Percentiles rank a stretch among this genome's conserved stretches.
Conservation (phyloP, 176 grass and related monocot species). For the Alloteropsis semialata region DNA sequence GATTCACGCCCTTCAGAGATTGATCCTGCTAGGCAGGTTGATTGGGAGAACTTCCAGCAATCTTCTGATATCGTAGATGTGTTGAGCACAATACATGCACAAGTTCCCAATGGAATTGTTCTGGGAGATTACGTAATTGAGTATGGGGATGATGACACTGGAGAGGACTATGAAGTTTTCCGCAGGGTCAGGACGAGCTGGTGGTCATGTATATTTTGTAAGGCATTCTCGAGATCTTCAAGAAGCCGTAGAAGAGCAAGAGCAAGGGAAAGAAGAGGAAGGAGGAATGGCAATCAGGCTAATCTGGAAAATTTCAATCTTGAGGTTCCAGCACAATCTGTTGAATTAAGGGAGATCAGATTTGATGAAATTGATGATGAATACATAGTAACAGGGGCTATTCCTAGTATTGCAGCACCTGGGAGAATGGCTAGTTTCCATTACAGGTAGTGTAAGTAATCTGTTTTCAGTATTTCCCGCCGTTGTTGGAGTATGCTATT, state of each 20-base stretch:
- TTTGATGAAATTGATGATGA: slow-evolving; percentile 90
- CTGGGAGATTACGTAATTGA: slow-evolving; percentile 98
- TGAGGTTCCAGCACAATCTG: slow-evolving; percentile 58
- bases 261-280: slow-evolving; percentile 46
- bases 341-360: slow-evolving; percentile 79
- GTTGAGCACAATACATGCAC: slow-evolving; percentile 86
- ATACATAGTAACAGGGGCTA: slow-evolving; percentile 62
- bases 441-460: slow-evolving; percentile 46
- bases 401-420: slow-evolving; percentile 45
- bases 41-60: slow-evolving; percentile 98
- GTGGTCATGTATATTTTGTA: slow-evolving; percentile 94
- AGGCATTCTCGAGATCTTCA: slow-evolving; percentile 68
- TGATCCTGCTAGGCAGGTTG: slow-evolving; percentile 74
- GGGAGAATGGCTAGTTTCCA: slow-evolving; percentile 61
- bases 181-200: slow-evolving; percentile 60
- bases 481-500: slow-evolving; percentile 8
- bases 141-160: slow-evolving; percentile 87
- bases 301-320: slow-evolving; percentile 67
- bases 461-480: background rate
- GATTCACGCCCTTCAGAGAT: slow-evolving; percentile 93
- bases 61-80: slow-evolving; percentile 98
- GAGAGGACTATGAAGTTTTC: slow-evolving; percentile 78
- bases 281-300: slow-evolving; percentile 52
- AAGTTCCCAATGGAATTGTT: slow-evolving; percentile 87
- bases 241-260: slow-evolving; percentile 67